Conservation (phyloP, 768 basidiomycete genomes). For the Tricholomella constricta region DNA sequence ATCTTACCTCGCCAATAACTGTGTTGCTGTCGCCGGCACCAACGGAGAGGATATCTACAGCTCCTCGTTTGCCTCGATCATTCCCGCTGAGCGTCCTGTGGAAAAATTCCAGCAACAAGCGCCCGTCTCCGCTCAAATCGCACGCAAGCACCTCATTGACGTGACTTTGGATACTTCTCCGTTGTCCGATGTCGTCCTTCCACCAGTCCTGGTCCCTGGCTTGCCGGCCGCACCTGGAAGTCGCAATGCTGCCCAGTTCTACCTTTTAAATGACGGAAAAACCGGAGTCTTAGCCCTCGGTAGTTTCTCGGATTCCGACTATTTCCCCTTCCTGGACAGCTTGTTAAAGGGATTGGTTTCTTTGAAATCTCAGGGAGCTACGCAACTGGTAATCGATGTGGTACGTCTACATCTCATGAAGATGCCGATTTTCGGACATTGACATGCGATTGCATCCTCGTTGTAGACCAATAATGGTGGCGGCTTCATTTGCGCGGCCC, state of each 20-base stretch:
- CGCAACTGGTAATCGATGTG: slow-evolving; percentile 59
- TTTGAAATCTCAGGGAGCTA: slow-evolving; percentile 49
- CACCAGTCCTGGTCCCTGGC: slow-evolving; percentile 39
- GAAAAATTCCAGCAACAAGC: slow-evolving; percentile 44
- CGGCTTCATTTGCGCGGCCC: slow-evolving; percentile 60
- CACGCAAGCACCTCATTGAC: slow-evolving; percentile 44
- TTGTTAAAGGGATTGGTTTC: slow-evolving; percentile 49
- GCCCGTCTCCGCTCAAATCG: slow-evolving; percentile 28
- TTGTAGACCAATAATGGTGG: slow-evolving; percentile 54
- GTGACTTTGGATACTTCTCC: slow-evolving; percentile 50
- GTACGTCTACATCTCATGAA: slow-evolving; percentile 31
- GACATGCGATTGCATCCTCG: not conserved
- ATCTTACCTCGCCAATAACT: slow-evolving; percentile 56
- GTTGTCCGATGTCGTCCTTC: slow-evolving; percentile 45
- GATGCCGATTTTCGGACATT: not conserved
- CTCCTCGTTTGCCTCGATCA: slow-evolving; percentile 9
- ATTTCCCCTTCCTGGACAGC: slow-evolving; percentile 40
- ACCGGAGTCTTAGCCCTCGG: slow-evolving; percentile 62
- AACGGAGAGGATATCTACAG: slow-evolving; percentile 48
- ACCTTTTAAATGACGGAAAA: slow-evolving; percentile 49
- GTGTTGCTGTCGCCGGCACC: slow-evolving; percentile 46
- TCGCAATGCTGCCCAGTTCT: slow-evolving; percentile 55
- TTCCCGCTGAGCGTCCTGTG: slow-evolving; percentile 24
- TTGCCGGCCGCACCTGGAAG: slow-evolving; percentile 43
- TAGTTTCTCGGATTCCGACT: slow-evolving; percentile 53